Evolutionary conservation across 2,329 filamentous ascomycete genomes (phyloP).

Genomic region (Lanzia echinophila): DNA sequence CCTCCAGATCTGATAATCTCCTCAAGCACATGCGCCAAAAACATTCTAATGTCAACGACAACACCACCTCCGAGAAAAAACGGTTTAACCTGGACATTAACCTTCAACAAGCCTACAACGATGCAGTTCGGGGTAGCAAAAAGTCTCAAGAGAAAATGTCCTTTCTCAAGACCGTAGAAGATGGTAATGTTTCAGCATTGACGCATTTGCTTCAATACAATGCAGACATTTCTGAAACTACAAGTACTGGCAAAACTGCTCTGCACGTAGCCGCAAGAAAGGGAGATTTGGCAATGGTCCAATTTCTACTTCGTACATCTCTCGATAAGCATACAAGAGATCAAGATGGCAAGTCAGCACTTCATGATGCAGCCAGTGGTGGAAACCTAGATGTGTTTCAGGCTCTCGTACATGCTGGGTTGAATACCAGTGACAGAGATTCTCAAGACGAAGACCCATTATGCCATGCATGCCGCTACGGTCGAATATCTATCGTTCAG

Average conservation of each 20-base stretch:
- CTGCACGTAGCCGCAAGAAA: constrained; percentile 15
- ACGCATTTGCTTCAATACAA: constrained; percentile 8
- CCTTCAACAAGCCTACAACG: constrained; percentile 9
- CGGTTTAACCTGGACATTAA: not conserved
- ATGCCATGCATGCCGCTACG: too few relatives aligned
- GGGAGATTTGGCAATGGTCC: constrained; percentile 9
- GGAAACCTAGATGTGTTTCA: constrained; percentile 5
- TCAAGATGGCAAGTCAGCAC: constrained; percentile 7
- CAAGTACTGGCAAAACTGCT: constrained; percentile 9
- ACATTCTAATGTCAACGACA: constrained; percentile 7
- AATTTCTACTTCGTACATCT: constrained; percentile 5
- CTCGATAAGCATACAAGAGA: constrained; percentile 11
- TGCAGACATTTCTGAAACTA: constrained; percentile 13
- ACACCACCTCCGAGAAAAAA: constrained; percentile 4
- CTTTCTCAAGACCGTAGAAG: constrained; percentile 14
- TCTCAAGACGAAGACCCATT: constrained; percentile 34
- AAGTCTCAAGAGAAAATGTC: constrained; percentile 10
- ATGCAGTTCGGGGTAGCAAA: constrained; percentile 12
- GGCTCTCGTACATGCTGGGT: constrained; percentile 1
- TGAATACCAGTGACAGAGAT: too few relatives aligned
- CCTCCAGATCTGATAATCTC: constrained; percentile 17
- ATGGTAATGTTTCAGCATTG: constrained; percentile 11
- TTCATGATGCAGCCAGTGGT: constrained; percentile 9
- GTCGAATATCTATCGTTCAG: too few relatives aligned
- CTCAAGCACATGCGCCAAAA: constrained; percentile 14